These are phyloP conservation scores for Phoma sp. DNA, from an alignment of 2,329 filamentous ascomycete genomes.

Conservation along the genomic window DNA sequence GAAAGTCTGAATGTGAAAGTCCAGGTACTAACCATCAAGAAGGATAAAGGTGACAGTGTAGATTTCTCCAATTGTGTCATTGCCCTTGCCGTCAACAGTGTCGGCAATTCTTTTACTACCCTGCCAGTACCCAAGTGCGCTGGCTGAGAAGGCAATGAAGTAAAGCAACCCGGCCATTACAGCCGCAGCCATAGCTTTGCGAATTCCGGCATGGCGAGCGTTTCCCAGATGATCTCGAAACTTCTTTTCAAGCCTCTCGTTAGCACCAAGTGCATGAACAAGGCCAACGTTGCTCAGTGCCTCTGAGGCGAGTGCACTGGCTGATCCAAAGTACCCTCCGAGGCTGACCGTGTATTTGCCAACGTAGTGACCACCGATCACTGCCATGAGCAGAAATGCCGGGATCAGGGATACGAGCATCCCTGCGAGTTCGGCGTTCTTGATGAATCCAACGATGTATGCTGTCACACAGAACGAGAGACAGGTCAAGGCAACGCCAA, in stretches of 20 bases:
- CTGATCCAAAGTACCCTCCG: slow-evolving; percentile 62
- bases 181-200: slow-evolving; percentile 65
- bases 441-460: slow-evolving; percentile 72
- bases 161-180: slow-evolving; percentile 68
- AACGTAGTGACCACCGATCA: slow-evolving; percentile 63
- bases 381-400: slow-evolving; percentile 67
- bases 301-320: slow-evolving; percentile 69
- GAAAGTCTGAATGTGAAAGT: neutral
- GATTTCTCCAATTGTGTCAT: slow-evolving; percentile 54
- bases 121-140: slow-evolving; percentile 73
- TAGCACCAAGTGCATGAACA: slow-evolving; percentile 70
- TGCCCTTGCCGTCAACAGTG: slow-evolving; percentile 45
- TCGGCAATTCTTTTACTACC: slow-evolving; percentile 64
- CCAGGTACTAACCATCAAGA: slow-evolving; percentile 54
- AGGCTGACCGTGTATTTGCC: slow-evolving; percentile 61
- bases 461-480: slow-evolving; percentile 72
- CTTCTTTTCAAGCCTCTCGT: slow-evolving; percentile 64
- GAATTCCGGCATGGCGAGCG: slow-evolving; percentile 62
- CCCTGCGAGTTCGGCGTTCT: slow-evolving; percentile 67
- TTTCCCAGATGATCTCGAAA: slow-evolving; percentile 62
- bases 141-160: slow-evolving; percentile 72
- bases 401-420: slow-evolving; percentile 71
- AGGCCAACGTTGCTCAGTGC: slow-evolving; percentile 66
- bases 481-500: slow-evolving; percentile 69
- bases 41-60: slow-evolving; percentile 65